Evolutionary conservation across 768 basidiomycete genomes (phyloP), one percentile per base, ranked within the genome.

Genomic region (Pisolithus microcarpus): DNA sequence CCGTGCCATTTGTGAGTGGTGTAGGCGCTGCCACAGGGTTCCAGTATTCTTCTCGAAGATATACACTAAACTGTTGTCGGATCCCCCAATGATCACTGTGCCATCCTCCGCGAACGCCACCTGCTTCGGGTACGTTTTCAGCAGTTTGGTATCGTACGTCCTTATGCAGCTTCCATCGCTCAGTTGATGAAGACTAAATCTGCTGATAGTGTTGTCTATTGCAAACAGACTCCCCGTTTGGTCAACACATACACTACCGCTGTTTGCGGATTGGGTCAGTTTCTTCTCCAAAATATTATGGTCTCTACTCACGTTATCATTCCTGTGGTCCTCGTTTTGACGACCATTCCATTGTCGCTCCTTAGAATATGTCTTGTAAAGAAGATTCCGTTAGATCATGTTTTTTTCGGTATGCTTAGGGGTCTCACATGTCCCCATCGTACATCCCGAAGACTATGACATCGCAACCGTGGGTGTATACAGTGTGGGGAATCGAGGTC

Each of bases 81-180:
- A 37, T 13, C 49, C 53, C 21, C 53, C 49, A 4, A 50, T 18
- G 1, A 54, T 19, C n/a, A 26, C 13, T 16, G 21, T 37, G n/a
- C 34, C 49, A 11, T 46, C n/a, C n/a, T 46, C 44, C 1, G 13
- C 26, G 24, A 50, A 54, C 2, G 13, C 24, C 7, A 54, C 53
- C 40, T 54, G 53, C 36, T 54, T 54, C 15, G 44, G 53, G 46
- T 54, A 54, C 11, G 49, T 42, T 9, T 42, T 50, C 5, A 9
- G 7, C 18, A 45, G 40, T 36, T 46, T 50, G 16, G 38, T 50
- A 11, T 53, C 37, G 15, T 53, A 53, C 5, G 28, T 50, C 38
- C 15, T 24, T 18, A 53, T 7, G 21, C 52, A 53, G 4, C 24
- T 43, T 26, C 52, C 43, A 16, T 53, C 48, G 49, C 30, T 50